Conservation (phyloP, 2,329 filamentous ascomycete genomes). For the Phoma sp. region DNA sequence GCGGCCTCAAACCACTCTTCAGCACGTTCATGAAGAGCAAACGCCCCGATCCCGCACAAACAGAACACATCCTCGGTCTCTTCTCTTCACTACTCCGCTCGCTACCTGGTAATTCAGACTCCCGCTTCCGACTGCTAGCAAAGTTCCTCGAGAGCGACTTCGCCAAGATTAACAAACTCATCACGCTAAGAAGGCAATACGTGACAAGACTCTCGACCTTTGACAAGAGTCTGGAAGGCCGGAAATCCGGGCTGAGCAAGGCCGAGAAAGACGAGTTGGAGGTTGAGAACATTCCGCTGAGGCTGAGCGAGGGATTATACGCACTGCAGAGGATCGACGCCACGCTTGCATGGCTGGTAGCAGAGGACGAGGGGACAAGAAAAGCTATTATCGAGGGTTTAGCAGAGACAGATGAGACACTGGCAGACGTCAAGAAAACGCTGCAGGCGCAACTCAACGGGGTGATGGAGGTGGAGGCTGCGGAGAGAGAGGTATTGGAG, state of each 20-base stretch:
- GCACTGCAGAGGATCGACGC: slow-evolving; percentile 83
- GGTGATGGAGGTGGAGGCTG: slow-evolving; percentile 59
- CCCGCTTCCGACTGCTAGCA: slow-evolving; percentile 82
- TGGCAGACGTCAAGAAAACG: slow-evolving; percentile 69
- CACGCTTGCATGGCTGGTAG: slow-evolving; percentile 86
- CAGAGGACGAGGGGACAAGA: slow-evolving; percentile 81
- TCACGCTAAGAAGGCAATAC: slow-evolving; percentile 76
- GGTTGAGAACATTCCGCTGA: slow-evolving; percentile 74
- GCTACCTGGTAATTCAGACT: slow-evolving; percentile 76
- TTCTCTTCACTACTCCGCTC: slow-evolving; percentile 82
- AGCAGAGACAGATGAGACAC: slow-evolving; percentile 69
- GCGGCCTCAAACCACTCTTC: slow-evolving; percentile 84
- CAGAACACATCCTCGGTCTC: slow-evolving; percentile 83
- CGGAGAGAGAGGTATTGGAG: slow-evolving; percentile 69
- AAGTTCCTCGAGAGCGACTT: slow-evolving; percentile 98
- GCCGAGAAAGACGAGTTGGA: slow-evolving; percentile 68
- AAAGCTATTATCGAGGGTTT: slow-evolving; percentile 69
- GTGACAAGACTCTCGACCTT: slow-evolving; percentile 66
- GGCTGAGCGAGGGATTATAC: slow-evolving; percentile 85
- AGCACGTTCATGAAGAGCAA: slow-evolving; percentile 89
- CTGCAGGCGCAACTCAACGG: slow-evolving; percentile 72
- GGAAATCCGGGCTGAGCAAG: slow-evolving; percentile 61
- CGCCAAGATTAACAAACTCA: slow-evolving; percentile 77
- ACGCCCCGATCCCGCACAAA: slow-evolving; percentile 69
- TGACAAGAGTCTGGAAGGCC: slow-evolving; percentile 66